Evolutionary conservation across 2,329 filamentous ascomycete genomes (phyloP), one percentile per base, ranked within the genome.

Genomic region (Orbilia javanica): DNA sequence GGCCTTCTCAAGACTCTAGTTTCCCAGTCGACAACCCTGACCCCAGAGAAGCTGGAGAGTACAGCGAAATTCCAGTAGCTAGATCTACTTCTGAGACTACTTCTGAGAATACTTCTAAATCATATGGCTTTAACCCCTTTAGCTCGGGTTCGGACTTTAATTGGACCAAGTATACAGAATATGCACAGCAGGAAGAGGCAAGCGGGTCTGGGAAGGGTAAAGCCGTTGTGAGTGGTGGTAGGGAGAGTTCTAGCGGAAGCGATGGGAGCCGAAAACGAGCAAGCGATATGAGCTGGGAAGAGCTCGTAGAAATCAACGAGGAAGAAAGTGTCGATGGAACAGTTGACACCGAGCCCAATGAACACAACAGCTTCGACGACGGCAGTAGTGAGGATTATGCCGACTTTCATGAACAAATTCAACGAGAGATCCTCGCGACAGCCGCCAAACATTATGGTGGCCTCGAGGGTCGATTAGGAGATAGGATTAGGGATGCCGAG

Each of bases 391-490:
- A 69, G n/a, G 80, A 80, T 22, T 79, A 80, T 18, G 64, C 60
- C n/a, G 80, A 81, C 39, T 77, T 77, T 27, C 73, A 77, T 34
- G 73, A 77, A 22, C 73, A 77, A 48, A 65, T 77, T 34, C 73
- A 77, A 36, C 73, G 73, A 25, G 73, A 77, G 18, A 77, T 77
- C n/a, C 50, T 77, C 3, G 73, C 73, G n/a, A 57, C 60, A 39
- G 73, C 73, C 8, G 66, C 66, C 20, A 60, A 77, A 39, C 57
- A 52, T 22, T 77, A 66, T 20, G 73, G 73, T 18, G 73, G 71
- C 48, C 29, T 44, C 2, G 73, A 77, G 11, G 73, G 73, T 13
- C 48, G 73, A 7, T 46, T 77, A 27, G 65, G 60, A 22, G 60
- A 70, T 25, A 66, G 73, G 42, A 77, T 77, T n/a, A 66, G 73